These are phyloP conservation scores for Eucalyptus shirleyi DNA, from an alignment of 345 rosid species.

Conservation along the genomic window DNA sequence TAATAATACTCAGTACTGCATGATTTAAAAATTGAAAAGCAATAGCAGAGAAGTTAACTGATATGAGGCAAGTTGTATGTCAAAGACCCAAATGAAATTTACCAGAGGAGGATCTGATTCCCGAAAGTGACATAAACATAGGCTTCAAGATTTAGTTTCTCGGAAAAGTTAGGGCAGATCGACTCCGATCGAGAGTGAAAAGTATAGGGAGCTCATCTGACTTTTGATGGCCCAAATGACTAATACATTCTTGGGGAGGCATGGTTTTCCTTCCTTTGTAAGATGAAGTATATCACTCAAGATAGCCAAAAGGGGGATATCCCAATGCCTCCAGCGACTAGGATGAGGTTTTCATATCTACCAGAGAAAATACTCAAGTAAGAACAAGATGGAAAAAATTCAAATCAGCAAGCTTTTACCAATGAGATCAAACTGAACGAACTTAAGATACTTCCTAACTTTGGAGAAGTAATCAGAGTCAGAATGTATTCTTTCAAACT, in stretches of 20 bases:
- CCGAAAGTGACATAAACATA: slow-evolving; percentile 57
- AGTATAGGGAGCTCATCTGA: slow-evolving; percentile 79
- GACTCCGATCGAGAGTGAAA: slow-evolving; percentile 45
- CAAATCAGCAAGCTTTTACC: background rate
- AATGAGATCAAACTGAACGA: background rate
- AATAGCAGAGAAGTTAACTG: background rate
- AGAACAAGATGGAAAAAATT: background rate
- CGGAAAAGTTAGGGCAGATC: slow-evolving; percentile 38
- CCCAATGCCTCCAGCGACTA: slow-evolving; percentile 94
- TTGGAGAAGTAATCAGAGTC: background rate
- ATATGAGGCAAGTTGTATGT: background rate
- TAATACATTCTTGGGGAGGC: slow-evolving; percentile 54
- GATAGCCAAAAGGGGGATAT: slow-evolving; percentile 88
- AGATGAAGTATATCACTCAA: slow-evolving; percentile 73
- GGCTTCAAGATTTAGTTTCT: slow-evolving; percentile 46
- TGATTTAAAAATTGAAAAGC: background rate
- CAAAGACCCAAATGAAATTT: background rate
- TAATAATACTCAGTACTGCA: background rate
- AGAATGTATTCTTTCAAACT: background rate
- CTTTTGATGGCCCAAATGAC: slow-evolving; percentile 79
- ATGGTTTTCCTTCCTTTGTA: slow-evolving; percentile 40
- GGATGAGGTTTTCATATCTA: slow-evolving; percentile 75
- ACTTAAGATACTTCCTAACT: background rate
- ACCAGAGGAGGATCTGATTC: slow-evolving; percentile 67
- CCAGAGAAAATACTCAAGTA: background rate